A percentile compares a stretch with the other conserved stretches of the same genome.
Evolutionary conservation across 495 filamentous ascomycete genomes (phyloP).

Genomic region (Penicillium cosmopolitanum): DNA sequence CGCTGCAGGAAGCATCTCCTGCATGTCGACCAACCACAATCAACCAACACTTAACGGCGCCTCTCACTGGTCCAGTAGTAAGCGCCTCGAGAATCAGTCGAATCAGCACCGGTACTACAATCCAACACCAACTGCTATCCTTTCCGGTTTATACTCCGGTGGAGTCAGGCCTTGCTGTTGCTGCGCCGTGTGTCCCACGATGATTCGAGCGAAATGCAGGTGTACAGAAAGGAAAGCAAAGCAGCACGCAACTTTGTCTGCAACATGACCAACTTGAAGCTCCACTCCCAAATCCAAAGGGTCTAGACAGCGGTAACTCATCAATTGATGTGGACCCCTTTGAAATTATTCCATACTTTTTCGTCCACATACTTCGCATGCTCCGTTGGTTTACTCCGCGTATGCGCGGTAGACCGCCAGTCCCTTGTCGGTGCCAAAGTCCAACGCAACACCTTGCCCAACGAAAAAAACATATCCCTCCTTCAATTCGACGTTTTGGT

Average conservation of each 20-base stretch:
- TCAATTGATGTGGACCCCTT: no score
- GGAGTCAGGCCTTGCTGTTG: background rate
- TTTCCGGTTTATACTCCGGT: background rate
- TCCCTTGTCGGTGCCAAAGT: conserved; percentile 50
- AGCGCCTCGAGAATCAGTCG: background rate
- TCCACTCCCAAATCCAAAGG: background rate
- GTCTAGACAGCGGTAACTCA: background rate
- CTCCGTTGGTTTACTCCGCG: conserved; percentile 42
- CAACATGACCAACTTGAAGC: background rate
- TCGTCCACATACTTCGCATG: background rate
- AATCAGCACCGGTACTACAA: background rate
- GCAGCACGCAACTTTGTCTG: background rate
- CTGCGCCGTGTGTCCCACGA: conserved; percentile 1
- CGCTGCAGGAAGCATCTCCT: background rate
- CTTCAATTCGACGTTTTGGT: conserved; percentile 53
- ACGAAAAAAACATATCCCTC: conserved; percentile 72
- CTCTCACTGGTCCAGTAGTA: background rate
- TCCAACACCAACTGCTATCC: background rate
- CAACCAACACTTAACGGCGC: background rate
- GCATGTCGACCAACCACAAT: conserved; percentile 1
- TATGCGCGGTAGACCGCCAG: conserved; percentile 61
- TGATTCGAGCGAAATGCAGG: conserved; percentile 7
- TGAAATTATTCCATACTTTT: no score
- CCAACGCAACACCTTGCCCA: conserved; percentile 59
- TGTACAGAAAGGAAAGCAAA: background rate